phyloP scores from a whole-genome alignment of 768 basidiomycete species.

The Baorangia bicolor region DNA sequence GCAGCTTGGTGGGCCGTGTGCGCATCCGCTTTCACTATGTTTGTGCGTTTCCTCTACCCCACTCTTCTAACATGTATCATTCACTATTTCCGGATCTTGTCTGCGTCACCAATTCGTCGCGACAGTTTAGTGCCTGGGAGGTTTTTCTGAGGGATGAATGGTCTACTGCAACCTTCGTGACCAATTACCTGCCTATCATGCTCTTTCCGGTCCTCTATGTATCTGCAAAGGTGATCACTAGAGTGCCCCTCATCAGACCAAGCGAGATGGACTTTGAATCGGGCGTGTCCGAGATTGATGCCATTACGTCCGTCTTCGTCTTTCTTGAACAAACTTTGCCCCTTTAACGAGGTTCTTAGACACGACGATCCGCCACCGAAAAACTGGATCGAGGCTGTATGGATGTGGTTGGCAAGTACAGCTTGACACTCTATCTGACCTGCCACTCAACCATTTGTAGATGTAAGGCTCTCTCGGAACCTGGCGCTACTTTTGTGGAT shows the following conservation, averaged over 20 bases:
- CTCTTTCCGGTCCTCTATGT: conserved; percentile 47
- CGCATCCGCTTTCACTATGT: conserved; percentile 26
- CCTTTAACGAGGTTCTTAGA: conserved; percentile 4
- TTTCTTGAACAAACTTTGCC: background rate
- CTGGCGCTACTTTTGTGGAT: background rate
- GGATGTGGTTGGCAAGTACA: conserved; percentile 21
- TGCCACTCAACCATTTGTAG: background rate
- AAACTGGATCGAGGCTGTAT: conserved; percentile 17
- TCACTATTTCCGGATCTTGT: background rate
- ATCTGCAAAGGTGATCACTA: conserved; percentile 20
- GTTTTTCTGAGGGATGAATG: conserved; percentile 38
- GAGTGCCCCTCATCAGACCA: conserved; percentile 8
- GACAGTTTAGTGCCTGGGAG: conserved; percentile 37
- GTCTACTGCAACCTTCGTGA: conserved; percentile 37
- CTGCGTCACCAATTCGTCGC: background rate
- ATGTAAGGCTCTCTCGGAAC: conserved; percentile 2
- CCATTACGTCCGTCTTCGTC: conserved; percentile 13
- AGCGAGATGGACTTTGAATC: conserved; percentile 23
- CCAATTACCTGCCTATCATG: conserved; percentile 38
- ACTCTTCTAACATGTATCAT: background rate
- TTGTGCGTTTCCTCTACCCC: conserved; percentile 28
- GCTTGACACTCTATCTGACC: no score
- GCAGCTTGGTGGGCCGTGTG: conserved; percentile 37
- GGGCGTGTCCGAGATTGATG: conserved; percentile 16
- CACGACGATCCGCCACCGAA: conserved; percentile 22